phyloP scores from a whole-genome alignment of 176 grass and related monocot species.

The Cenchrus americanus region DNA sequence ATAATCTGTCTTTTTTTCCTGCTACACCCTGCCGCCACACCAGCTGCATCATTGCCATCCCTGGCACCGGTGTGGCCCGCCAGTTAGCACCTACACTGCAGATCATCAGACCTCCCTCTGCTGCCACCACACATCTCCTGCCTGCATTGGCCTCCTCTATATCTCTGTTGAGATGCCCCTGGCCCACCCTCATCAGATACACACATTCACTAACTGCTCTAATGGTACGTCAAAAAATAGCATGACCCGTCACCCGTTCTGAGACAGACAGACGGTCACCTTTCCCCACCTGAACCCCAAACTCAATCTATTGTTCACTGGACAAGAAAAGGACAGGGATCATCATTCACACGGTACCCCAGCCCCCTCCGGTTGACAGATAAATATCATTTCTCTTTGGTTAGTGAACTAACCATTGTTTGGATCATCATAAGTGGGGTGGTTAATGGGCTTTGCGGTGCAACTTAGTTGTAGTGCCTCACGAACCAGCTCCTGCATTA shows the following conservation, averaged over 20 bases:
- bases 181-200: background rate
- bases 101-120: background rate
- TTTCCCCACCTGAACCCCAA: background rate
- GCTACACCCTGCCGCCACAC: background rate
- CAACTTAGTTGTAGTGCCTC: conserved; percentile 47
- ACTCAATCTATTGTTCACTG: background rate
- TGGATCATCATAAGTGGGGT: conserved; percentile 61
- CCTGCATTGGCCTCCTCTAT: background rate
- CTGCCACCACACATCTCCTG: background rate
- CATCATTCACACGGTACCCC: background rate
- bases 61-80: background rate
- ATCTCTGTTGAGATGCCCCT: background rate
- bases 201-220: background rate
- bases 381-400: background rate
- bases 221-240: background rate
- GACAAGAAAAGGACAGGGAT: background rate
- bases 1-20: too few species aligned
- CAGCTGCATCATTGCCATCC: background rate
- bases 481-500: conserved; percentile 48
- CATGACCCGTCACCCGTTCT: background rate
- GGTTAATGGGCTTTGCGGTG: conserved; percentile 53
- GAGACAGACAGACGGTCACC: background rate
- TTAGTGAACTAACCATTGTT: conserved; percentile 54
- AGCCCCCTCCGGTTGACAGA: background rate
- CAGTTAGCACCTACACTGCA: background rate